Base-by-base conservation (phyloP, 495 filamentous ascomycete genomes). In the Aspergillus funiculosus region DNA sequence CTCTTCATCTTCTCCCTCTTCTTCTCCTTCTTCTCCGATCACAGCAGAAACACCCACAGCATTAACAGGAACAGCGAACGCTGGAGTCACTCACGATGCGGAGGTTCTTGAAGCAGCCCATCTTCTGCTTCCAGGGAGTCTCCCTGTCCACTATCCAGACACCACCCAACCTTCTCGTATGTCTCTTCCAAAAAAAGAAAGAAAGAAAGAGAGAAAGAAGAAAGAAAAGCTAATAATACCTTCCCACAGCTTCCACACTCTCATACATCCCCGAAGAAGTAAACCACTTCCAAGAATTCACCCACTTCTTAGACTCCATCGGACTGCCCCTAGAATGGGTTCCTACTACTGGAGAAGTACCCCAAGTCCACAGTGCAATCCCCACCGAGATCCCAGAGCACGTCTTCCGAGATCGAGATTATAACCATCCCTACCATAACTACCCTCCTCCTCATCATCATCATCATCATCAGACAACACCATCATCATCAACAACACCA, bases 251-350 rank as follows among this genome's bases (percentile, higher is more conserved):
- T 21, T 54, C 60, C 51, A 54, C 60, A 24, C 19, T 67, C 32
- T 51, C 64, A 19, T 69, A 67, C 38, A 27, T 66, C 11, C 64
- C 62, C 0, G 66, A 69, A 38, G 64, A 67, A 15, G 42, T 67
- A 13, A 67, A 67, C 17, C 66, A 69, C 46, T 68, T 68, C 15
- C 63, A 68, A 48, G 63, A 68, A 49, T 66, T 67, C 13, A 67
- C 65, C 6, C 61, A 67, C 43, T 69, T 69, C 47, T 45, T 69
- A 28, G 66, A 69, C 50, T 69, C 66, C 1, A 64, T 69, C 37
- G 61, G 61, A 9, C 46, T 69, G 20, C 62, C 64, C 14, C 60
- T 63, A 8, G 66, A 69, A 59, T 69, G 66, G 66, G 52, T 64
- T 31, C 64, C 64, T 6, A 53, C 48, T 24, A 57, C 57, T 20